Percentiles rank a stretch among this genome's conserved stretches.
Evolutionary conservation across 176 grass and related monocot genomes (phyloP).

Genomic region (Carex parvula): DNA sequence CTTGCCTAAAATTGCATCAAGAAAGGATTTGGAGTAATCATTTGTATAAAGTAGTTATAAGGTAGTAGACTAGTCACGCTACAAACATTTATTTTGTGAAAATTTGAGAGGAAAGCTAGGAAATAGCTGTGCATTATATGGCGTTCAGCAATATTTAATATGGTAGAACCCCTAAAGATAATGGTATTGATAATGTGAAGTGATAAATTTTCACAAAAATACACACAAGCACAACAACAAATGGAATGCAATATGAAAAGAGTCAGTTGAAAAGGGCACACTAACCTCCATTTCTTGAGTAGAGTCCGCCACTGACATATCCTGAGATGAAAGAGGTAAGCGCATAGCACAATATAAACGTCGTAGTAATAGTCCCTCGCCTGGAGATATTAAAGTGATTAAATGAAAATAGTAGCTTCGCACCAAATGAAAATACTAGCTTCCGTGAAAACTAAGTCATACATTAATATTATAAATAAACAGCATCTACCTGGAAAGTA

Average conservation of each 20-base stretch:
- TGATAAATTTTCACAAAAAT: background rate
- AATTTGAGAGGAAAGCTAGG: background rate
- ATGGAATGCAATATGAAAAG: background rate
- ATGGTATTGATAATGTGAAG: background rate
- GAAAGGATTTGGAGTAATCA: conserved; percentile 12
- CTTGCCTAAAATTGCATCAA: conserved; percentile 67
- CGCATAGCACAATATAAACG: conserved; percentile 97
- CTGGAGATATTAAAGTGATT: conserved; percentile 30
- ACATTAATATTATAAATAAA: background rate
- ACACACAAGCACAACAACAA: background rate
- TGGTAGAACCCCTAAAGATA: background rate
- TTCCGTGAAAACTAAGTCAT: background rate
- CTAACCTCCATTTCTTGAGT: conserved; percentile 98
- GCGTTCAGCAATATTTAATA: background rate
- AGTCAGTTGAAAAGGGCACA: background rate
- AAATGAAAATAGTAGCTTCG: background rate
- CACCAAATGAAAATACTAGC: background rate
- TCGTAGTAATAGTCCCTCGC: conserved; percentile 92
- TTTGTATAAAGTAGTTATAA: background rate
- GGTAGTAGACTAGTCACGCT: background rate
- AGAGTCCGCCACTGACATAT: conserved; percentile 96
- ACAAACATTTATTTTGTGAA: background rate
- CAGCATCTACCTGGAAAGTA: background rate
- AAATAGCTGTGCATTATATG: background rate
- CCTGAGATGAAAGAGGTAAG: conserved; percentile 99